phyloP scores from a whole-genome alignment of 2,329 filamentous ascomycete genomes.

The Apiospora saccharicola region DNA sequence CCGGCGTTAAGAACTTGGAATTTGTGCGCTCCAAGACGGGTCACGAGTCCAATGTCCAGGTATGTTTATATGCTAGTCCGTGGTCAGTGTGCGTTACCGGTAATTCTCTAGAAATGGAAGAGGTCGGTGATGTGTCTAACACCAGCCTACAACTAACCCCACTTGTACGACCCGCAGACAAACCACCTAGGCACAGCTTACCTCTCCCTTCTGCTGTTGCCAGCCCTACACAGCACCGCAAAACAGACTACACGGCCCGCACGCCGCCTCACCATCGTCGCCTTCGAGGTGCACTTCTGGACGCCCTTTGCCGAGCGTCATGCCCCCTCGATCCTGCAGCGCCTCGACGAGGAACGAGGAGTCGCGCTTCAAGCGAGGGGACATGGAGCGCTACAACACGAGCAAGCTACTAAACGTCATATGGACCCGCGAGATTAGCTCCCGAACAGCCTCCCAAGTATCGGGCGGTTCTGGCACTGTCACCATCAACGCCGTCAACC shows the following conservation, averaged over 20 bases:
- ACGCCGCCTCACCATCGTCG: constrained; percentile 32
- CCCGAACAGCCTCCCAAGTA: background rate
- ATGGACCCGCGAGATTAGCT: constrained; percentile 31
- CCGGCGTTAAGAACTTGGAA: constrained; percentile 31
- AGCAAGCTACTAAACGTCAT: constrained; percentile 33
- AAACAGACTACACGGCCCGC: constrained; percentile 24
- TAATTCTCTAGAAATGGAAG: too few relatives aligned
- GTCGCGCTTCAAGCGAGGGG: constrained; percentile 29
- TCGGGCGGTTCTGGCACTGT: constrained; percentile 14
- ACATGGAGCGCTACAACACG: constrained; percentile 29
- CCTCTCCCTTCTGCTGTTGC: constrained; percentile 32
- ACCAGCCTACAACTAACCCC: too few relatives aligned
- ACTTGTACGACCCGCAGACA: background rate
- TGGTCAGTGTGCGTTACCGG: too few relatives aligned
- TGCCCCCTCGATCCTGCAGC: constrained; percentile 28
- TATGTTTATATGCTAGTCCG: background rate
- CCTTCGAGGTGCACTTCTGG: constrained; percentile 32
- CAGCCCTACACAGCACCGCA: constrained; percentile 29
- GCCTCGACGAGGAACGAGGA: constrained; percentile 32
- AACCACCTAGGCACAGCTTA: constrained; percentile 34
- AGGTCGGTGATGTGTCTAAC: too few relatives aligned
- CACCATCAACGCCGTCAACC: constrained; percentile 32
- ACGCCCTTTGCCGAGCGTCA: constrained; percentile 25
- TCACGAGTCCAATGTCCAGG: constrained; percentile 32
- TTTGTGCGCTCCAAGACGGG: constrained; percentile 30